Evolutionary conservation across 139 green algal species (phyloP), one percentile per base, ranked within the genome.

Genomic region (Astrephomene gubernaculifera): DNA sequence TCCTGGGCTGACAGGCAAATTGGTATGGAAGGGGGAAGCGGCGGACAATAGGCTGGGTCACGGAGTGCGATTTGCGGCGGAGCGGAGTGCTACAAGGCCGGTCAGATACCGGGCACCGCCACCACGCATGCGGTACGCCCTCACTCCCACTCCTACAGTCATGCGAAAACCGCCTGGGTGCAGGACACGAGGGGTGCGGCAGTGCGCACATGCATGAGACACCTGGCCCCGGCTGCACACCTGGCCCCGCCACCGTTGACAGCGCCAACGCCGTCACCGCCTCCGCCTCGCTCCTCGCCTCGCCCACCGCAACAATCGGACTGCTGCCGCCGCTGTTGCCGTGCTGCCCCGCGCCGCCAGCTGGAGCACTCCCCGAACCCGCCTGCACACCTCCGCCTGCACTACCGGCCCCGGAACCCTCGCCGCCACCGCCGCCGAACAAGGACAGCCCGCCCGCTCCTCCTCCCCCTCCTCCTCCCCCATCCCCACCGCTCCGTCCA

Each of bases 241-340:
- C 60, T 43, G 60, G 29, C 6, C 39, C 76, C 8, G 60, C 35
- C 9, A 63, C 57, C 8, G 57, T 61, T 0, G 76, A 49, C 76
- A 83, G n/a, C 76, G 60, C 91, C 43, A 94, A 71, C 2, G 87
- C 72, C 19, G 82, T 91, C 33, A 94, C 91, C 27, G 85, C 85
- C 57, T 94, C 89, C 60, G 88, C 88, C 69, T 91, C 88, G 33
- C 73, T 81, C 2, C 73, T 35, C 5, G 73, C 25, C 64, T 91
- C 88, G 0, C 88, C 88, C 67, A 89, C 67, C 80, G 87, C 72
- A 49, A 86, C 49, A 8, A 79, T 71, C 2, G 5, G 19, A 2
- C 21, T 6, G 65, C 79, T 44, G 31, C 64, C 39, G 4, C 43
- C 54, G 27, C 63, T n/a, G 43, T 36, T 44, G 44, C 79, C n/a